These are phyloP conservation scores for Symbiodinium pilosum DNA, from an alignment of 73 alveolate genomes.

Conservation along the genomic window DNA sequence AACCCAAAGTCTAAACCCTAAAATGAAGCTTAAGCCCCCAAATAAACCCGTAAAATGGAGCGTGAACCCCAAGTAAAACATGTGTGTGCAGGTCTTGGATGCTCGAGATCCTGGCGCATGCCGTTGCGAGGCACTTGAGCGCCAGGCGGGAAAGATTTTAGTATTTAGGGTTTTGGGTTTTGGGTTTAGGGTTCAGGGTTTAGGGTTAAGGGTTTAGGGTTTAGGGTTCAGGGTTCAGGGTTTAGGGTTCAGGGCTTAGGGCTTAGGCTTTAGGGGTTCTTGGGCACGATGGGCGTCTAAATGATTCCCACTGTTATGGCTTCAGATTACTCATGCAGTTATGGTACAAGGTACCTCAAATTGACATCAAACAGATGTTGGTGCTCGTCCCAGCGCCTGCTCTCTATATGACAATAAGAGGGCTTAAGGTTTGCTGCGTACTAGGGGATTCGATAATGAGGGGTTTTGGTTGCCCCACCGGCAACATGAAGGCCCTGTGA, in stretches of 20 bases:
- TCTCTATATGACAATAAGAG: no score
- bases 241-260: neutral
- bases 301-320: no score
- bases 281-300: no score
- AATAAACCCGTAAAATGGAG: neutral
- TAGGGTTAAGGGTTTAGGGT: neutral
- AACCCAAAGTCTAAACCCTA: neutral
- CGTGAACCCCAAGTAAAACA: neutral
- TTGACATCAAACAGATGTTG: no score
- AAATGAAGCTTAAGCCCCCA: neutral
- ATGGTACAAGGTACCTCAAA: no score
- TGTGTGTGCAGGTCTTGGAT: conserved; percentile 96
- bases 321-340: no score
- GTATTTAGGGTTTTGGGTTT: neutral
- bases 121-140: conserved; percentile 97
- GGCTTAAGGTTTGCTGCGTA: no score
- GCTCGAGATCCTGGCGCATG: conserved; percentile 99
- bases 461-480: no score
- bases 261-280: neutral
- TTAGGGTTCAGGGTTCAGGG: neutral
- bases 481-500: no score
- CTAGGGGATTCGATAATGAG: no score
- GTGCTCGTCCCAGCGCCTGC: no score
- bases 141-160: conserved; percentile 65
- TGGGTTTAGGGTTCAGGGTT: neutral